These are phyloP conservation scores for Rhizophlyctis rosea DNA, from an alignment of 192 early-diverging fungal species.

Conservation along the genomic window DNA sequence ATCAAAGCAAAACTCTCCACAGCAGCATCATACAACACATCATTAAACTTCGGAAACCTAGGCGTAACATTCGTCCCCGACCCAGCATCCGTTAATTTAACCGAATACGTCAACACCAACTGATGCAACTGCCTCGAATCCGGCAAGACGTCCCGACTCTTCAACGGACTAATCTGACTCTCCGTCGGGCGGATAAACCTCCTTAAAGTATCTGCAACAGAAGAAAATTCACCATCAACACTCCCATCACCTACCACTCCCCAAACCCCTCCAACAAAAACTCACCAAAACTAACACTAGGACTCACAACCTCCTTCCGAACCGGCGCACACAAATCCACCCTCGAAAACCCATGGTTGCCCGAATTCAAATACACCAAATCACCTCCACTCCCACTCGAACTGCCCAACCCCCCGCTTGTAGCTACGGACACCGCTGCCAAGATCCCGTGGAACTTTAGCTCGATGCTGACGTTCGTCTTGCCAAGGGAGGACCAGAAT, in stretches of 20 bases:
- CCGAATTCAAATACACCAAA: conserved; percentile 32
- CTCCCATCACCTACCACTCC: neutral
- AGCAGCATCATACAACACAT: conserved; percentile 72
- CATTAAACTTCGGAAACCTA: conserved; percentile 57
- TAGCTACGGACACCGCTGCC: conserved; percentile 38
- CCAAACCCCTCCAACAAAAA: neutral
- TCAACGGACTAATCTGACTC: conserved; percentile 58
- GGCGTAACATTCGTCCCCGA: conserved; percentile 48
- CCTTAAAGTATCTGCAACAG: conserved; percentile 58
- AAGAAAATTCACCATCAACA: conserved; percentile 2
- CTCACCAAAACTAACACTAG: conserved; percentile 43
- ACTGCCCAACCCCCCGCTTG: conserved; percentile 15
- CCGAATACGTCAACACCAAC: conserved; percentile 73
- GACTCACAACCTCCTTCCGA: conserved; percentile 64
- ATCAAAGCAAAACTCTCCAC: conserved; percentile 65
- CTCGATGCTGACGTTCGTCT: conserved; percentile 63
- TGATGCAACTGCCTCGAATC: conserved; percentile 65
- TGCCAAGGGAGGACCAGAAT: conserved; percentile 81
- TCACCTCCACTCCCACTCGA: conserved; percentile 30
- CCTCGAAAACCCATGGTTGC: conserved; percentile 60
- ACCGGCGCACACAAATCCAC: conserved; percentile 69
- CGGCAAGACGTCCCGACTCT: conserved; percentile 74
- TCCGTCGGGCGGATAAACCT: conserved; percentile 65
- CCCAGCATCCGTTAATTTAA: conserved; percentile 47
- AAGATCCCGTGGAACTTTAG: conserved; percentile 80